Base-by-base conservation (phyloP, 2,329 filamentous ascomycete genomes). In the Neocatenulostroma microsporum region DNA sequence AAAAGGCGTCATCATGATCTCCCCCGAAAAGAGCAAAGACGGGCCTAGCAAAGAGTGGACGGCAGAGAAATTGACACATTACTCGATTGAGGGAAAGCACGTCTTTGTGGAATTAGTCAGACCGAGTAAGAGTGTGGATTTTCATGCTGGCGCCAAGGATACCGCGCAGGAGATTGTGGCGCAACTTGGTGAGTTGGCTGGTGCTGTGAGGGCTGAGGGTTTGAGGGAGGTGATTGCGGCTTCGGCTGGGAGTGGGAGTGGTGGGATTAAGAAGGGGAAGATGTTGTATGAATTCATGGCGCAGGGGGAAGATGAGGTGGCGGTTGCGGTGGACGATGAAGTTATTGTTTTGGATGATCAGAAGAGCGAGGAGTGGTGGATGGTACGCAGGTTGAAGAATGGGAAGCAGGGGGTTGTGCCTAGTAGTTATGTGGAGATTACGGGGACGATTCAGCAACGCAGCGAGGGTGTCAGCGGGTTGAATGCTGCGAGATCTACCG, bases 291-390 rank as follows among this genome's bases (percentile, higher is more conserved):
- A 96, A 56, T 98, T 98, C 60, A 84, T 86, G 78, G 91, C 91
- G 0, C 89, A 96, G 59, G 88, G 88, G 23, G 84, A 94, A 6
- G 91, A 98, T 53, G 91, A 98, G 62, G 89, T 98, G 31, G 94
- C 86, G 0, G 91, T 98, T 30, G 80, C 76, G 18, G 74, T 82
- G 15, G 91, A 83, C 26, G 91, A 98, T 56, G 89, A 98, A 55
- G 89, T 98, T 26, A 68, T 94, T 28, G 70, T 98, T 36, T 61
- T 96, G 38, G 89, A 98, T 56, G 87, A 95, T 55, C 77, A 72
- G 21, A 91, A 88, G 63, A 95, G 88, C 45, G 87, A 95, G 41
- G 91, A 98, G 58, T 98, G 91, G 91, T 96, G 91, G 89, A 87
- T 91, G 69, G 86, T 98, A 23, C 78, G 84, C 41, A 78, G 88